Evolutionary conservation across 306 rosid genomes (phyloP), one percentile per base, ranked within the genome.

Genomic region (Cucumis cinereus): DNA sequence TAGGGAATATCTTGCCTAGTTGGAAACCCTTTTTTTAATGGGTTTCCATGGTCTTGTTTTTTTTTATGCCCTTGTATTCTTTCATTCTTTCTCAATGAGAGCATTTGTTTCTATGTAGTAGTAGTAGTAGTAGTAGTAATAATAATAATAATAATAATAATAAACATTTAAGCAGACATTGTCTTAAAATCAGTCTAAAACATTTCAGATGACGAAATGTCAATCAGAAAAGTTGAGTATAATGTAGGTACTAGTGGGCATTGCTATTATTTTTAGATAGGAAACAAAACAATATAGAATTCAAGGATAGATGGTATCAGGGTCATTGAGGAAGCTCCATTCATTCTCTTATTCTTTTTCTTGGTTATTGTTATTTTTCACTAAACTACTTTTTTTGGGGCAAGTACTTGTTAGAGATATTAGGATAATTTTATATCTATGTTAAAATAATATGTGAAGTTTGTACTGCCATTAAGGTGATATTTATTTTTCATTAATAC

Each of bases 401-500:
- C 8, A 22, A 45, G 15, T 9, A 23, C 53, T 35, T 23, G 57
- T 45, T 45, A 45, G 33, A 69, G 22, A 69, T 69, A 1, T 1
- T 5, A 64, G 50, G 13, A 38, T 66, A 22, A 38, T 5, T 66
- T 66, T 36, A 5, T 13, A 71, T 15, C 0, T 16, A 28, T 49
- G 76, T 72, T 24, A 10, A 49, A 47, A 50, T 49, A 26, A 17
- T 49, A 11, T 68, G 54, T 43, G 74, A 22, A 66, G 30, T 66
- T 38, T 19, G 1, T 0, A 62, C n/a, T 22, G 12, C 52, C 53
- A 11, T 69, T 19, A 26, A 71, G 8, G 10, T 24, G 13, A 15
- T 17, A 20, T 13, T 40, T 12, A 74, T 79, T 23, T 67, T 83
- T 84, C 64, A 63, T 78, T 49, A 38, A 79, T 74, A 93, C 75